These are phyloP conservation scores for Pseudocercospora macadamiae DNA, from an alignment of 2,329 filamentous ascomycete genomes.

Conservation along the genomic window DNA sequence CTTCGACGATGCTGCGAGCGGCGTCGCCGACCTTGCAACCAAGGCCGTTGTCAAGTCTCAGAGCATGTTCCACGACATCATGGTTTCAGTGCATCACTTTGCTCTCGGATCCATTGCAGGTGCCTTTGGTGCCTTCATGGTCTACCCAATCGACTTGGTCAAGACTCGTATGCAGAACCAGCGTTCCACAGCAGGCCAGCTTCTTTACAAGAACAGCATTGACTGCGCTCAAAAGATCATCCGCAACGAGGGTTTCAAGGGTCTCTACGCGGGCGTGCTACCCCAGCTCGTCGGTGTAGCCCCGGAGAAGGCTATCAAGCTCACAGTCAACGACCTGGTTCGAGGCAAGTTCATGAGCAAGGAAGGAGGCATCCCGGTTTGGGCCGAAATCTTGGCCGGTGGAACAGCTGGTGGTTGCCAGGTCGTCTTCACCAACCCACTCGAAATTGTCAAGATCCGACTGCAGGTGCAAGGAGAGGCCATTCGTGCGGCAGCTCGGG, in stretches of 20 bases:
- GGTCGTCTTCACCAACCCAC: conserved; percentile 96
- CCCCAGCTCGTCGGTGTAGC: conserved; percentile 96
- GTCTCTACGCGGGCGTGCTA: conserved; percentile 90
- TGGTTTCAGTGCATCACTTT: conserved; percentile 89
- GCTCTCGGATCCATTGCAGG: conserved; percentile 84
- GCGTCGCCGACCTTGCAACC: conserved; percentile 53
- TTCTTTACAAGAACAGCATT: conserved; percentile 94
- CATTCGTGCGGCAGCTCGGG: conserved; percentile 71
- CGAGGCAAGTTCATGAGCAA: conserved; percentile 74
- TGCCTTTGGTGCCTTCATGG: conserved; percentile 98
- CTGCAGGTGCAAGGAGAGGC: conserved; percentile 97
- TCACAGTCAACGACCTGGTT: conserved; percentile 95
- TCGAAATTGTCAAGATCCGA: conserved; percentile 99
- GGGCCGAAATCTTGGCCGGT: conserved; percentile 81
- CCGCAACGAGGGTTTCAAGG: conserved; percentile 84
- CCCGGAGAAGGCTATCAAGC: conserved; percentile 99
- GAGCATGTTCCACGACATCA: conserved; percentile 63
- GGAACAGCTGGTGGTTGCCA: conserved; percentile 89
- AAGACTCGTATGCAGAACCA: conserved; percentile 99
- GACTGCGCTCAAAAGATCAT: conserved; percentile 95
- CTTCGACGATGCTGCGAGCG: conserved; percentile 47
- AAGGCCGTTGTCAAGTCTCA: conserved; percentile 60
- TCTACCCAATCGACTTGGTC: conserved; percentile 97
- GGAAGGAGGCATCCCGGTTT: conserved; percentile 71
- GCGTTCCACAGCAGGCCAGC: conserved; percentile 79